Conservation (phyloP, 1,284 basidiomycete genomes). For the Papiliotrema fonsecae region DNA sequence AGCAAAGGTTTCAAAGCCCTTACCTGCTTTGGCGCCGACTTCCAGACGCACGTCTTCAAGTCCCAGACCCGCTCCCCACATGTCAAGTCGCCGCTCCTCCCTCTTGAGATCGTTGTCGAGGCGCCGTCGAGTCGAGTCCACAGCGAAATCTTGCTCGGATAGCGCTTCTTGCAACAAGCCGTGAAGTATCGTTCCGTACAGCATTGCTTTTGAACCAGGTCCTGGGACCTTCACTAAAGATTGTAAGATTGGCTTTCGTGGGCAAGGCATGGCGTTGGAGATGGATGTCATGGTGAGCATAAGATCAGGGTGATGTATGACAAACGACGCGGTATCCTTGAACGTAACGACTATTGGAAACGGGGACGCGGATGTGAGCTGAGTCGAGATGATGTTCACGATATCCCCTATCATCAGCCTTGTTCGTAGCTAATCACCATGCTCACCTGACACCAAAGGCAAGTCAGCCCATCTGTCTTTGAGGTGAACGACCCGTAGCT, state of each 20-base stretch:
- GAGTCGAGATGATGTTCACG: conserved; percentile 62
- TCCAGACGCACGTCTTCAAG: conserved; percentile 42
- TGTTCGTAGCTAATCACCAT: neutral
- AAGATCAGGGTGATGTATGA: conserved; percentile 84
- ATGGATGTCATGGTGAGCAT: conserved; percentile 83
- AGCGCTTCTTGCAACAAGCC: conserved; percentile 79
- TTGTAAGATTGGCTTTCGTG: conserved; percentile 73
- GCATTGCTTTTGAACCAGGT: conserved; percentile 50
- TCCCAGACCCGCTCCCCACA: conserved; percentile 45
- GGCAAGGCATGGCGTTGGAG: conserved; percentile 72
- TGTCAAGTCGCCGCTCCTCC: conserved; percentile 37
- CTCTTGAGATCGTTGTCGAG: conserved; percentile 34
- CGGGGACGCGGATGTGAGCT: conserved; percentile 12
- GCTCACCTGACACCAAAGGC: conserved; percentile 22
- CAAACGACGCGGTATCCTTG: conserved; percentile 38
- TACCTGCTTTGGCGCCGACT: conserved; percentile 34
- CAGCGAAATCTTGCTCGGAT: conserved; percentile 31
- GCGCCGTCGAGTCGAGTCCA: conserved; percentile 24
- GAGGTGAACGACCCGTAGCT: conserved; percentile 31
- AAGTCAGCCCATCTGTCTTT: conserved; percentile 44
- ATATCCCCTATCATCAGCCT: conserved; percentile 58
- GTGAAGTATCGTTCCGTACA: conserved; percentile 88
- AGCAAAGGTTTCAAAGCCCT: conserved; percentile 41
- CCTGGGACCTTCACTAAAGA: conserved; percentile 56
- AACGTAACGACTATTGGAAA: conserved; percentile 31